Percentiles rank a stretch among this genome's conserved stretches.
phyloP scores from a whole-genome alignment of 2,329 filamentous ascomycete species.

The Fusarium devonianum region DNA sequence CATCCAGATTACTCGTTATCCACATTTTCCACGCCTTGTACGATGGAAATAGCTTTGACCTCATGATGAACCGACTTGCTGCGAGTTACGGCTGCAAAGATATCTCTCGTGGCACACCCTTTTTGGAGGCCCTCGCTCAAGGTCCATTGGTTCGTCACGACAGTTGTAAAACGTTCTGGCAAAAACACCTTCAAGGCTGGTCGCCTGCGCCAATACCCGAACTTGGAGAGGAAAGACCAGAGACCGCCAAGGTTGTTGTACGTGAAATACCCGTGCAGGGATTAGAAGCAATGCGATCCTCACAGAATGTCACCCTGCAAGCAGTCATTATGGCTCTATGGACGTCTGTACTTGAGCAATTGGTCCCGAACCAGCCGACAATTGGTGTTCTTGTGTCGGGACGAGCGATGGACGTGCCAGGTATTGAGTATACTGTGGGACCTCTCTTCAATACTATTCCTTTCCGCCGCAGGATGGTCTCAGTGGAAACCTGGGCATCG shows the following conservation, averaged over 20 bases:
- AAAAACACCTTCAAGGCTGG: slow-evolving; percentile 56
- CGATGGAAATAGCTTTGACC: slow-evolving; percentile 78
- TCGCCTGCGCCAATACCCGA: slow-evolving; percentile 16
- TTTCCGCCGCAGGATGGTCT: slow-evolving; percentile 60
- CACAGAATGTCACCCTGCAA: slow-evolving; percentile 77
- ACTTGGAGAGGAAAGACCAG: slow-evolving; percentile 11
- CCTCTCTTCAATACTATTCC: slow-evolving; percentile 92
- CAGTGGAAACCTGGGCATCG: slow-evolving; percentile 62
- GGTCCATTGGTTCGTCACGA: slow-evolving; percentile 68
- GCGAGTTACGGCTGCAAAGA: slow-evolving; percentile 29
- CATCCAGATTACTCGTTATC: slow-evolving; percentile 58
- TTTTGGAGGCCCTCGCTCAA: slow-evolving; percentile 70
- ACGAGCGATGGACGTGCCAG: slow-evolving; percentile 71
- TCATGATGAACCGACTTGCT: slow-evolving; percentile 68
- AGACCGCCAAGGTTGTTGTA: slow-evolving; percentile 4
- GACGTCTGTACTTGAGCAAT: slow-evolving; percentile 66
- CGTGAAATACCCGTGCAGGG: slow-evolving; percentile 47
- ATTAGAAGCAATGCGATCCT: slow-evolving; percentile 62
- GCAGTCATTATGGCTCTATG: slow-evolving; percentile 80
- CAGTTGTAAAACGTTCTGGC: slow-evolving; percentile 70
- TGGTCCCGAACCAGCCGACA: slow-evolving; percentile 56
- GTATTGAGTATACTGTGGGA: slow-evolving; percentile 73
- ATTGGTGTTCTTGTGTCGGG: slow-evolving; percentile 83
- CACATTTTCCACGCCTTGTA: slow-evolving; percentile 88
- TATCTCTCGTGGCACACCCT: slow-evolving; percentile 56